These are phyloP conservation scores for Aquilaria agallochum DNA, from an alignment of 441 rosid genomes.

Conservation along the genomic window DNA sequence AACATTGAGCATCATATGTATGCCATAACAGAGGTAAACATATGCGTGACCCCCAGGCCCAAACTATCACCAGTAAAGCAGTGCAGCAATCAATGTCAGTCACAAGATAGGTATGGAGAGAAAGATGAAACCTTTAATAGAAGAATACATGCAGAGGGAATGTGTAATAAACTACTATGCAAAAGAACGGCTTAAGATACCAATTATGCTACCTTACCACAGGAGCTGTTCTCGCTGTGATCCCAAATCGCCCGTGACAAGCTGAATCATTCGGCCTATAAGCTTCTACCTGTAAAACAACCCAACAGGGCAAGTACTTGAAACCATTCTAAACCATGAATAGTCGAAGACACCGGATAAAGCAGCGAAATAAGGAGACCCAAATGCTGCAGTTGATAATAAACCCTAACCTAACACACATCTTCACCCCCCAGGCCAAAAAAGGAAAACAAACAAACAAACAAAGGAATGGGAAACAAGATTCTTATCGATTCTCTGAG, in stretches of 20 bases:
- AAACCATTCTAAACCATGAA: too few species aligned
- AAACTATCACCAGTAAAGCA: conserved; percentile 38
- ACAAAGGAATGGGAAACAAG: too few species aligned
- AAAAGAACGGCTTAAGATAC: background rate
- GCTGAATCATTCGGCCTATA: conserved; percentile 92
- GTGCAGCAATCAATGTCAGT: background rate
- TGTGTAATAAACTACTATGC: too few species aligned
- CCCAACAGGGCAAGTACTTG: background rate
- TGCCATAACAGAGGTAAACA: conserved; percentile 91
- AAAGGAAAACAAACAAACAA: conserved; percentile 1
- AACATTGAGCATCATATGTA: conserved; percentile 84
- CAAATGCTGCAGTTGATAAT: too few species aligned
- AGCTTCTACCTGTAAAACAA: conserved; percentile 73
- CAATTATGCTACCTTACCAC: conserved; percentile 35
- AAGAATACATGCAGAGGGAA: too few species aligned
- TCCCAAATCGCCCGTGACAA: conserved; percentile 83
- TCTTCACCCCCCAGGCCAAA: too few species aligned
- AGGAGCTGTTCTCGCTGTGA: conserved; percentile 84
- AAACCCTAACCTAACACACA: too few species aligned
- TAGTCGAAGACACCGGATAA: too few species aligned
- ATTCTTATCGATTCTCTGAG: too few species aligned
- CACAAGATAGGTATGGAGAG: too few species aligned
- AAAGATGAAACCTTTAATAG: too few species aligned
- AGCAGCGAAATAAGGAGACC: too few species aligned
- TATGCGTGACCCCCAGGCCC: conserved; percentile 92